Conservation (phyloP, 768 basidiomycete genomes). For the Floccularia luteovirens region DNA sequence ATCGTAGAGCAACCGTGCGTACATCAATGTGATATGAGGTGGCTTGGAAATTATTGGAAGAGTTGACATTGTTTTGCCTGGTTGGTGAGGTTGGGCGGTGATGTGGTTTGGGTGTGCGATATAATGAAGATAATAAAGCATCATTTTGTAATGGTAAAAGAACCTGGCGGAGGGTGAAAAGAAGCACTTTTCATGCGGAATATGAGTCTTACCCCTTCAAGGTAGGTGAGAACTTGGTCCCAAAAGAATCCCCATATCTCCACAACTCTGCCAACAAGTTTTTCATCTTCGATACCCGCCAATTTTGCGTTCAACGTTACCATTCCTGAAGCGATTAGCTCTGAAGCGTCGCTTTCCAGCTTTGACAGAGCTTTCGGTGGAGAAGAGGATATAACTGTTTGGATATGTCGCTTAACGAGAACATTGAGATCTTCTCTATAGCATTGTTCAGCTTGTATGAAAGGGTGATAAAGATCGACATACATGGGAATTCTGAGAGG, state of each 20-base stretch:
- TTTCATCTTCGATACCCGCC: conserved; percentile 66
- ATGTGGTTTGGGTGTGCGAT: conserved; percentile 53
- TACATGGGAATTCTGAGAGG: conserved; percentile 80
- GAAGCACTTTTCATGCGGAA: background rate
- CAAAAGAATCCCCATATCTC: conserved; percentile 94
- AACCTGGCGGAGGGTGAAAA: conserved; percentile 15
- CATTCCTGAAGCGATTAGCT: conserved; percentile 85
- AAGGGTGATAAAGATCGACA: conserved; percentile 13
- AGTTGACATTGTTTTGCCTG: conserved; percentile 37
- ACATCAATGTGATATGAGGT: conserved; percentile 65
- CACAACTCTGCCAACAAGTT: conserved; percentile 69
- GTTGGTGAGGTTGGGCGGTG: conserved; percentile 40
- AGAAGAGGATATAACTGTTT: conserved; percentile 60
- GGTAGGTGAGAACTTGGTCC: conserved; percentile 80
- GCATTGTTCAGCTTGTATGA: background rate
- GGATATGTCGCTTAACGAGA: conserved; percentile 75
- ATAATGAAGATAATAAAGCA: conserved; percentile 56
- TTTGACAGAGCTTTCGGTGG: conserved; percentile 69
- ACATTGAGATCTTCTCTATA: conserved; percentile 80
- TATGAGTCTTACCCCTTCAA: conserved; percentile 64
- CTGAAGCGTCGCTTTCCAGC: conserved; percentile 73
- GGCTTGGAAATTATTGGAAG: conserved; percentile 19
- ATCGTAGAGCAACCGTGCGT: conserved; percentile 68
- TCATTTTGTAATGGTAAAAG: conserved; percentile 29
- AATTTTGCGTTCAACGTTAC: conserved; percentile 86